Percentiles rank a stretch among this genome's conserved stretches.
These are phyloP conservation scores for Trifolium subterraneum DNA, from an alignment of 306 rosid species.

Conservation along the genomic window DNA sequence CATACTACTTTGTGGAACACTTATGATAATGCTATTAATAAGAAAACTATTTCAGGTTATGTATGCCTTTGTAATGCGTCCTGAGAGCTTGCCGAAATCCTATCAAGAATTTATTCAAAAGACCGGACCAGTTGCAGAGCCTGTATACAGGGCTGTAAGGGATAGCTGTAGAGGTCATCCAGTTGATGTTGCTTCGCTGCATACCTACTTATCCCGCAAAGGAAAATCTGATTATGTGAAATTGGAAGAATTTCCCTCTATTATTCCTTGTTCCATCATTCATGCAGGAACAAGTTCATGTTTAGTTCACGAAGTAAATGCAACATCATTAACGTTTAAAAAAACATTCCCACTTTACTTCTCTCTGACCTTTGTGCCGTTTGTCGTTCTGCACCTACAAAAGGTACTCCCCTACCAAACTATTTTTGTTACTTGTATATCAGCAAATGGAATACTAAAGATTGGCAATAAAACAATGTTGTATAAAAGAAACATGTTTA, in stretches of 20 bases:
- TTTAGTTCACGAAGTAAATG: conserved; percentile 71
- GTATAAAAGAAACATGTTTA: neutral
- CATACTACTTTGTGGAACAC: conserved; percentile 7
- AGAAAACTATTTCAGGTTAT: conserved; percentile 67
- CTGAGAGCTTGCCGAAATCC: conserved; percentile 93
- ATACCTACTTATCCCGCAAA: conserved; percentile 64
- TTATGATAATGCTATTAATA: conserved; percentile 26
- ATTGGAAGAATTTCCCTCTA: conserved; percentile 89
- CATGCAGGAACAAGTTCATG: conserved; percentile 86
- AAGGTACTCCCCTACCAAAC: conserved; percentile 63
- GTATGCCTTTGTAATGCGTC: conserved; percentile 98
- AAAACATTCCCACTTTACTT: conserved; percentile 95
- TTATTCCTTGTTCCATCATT: conserved; percentile 81
- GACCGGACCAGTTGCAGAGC: conserved; percentile 94
- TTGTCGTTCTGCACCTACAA: conserved; percentile 87
- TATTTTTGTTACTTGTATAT: conserved; percentile 15
- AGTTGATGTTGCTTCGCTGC: conserved; percentile 74
- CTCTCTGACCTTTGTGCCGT: conserved; percentile 95
- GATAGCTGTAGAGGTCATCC: conserved; percentile 83
- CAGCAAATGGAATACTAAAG: conserved; percentile 19
- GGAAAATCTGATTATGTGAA: conserved; percentile 57
- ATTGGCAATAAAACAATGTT: conserved; percentile 27
- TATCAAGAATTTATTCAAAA: conserved; percentile 93
- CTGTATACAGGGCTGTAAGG: conserved; percentile 93
- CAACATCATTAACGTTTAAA: conserved; percentile 85